Conservation (phyloP, 2,329 filamentous ascomycete genomes). For the Cladophialophora yegresii region DNA sequence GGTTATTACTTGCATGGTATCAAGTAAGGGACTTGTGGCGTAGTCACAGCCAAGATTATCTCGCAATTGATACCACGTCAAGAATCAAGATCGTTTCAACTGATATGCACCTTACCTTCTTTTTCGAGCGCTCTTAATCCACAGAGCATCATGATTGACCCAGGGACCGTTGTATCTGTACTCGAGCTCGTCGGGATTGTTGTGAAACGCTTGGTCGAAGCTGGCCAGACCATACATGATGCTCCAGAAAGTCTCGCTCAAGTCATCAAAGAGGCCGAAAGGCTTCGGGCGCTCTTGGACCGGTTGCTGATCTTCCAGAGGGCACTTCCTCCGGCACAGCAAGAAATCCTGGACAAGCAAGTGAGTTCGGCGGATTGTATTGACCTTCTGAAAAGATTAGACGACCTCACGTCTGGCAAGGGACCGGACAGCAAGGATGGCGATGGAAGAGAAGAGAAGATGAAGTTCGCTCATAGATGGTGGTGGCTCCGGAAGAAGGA, state of each 20-base stretch:
- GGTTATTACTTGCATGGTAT: no score
- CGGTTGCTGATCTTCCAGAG: not conserved
- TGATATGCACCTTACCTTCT: not conserved
- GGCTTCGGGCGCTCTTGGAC: not conserved
- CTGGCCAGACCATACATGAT: not conserved
- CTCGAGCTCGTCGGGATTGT: not conserved
- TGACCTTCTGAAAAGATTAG: not conserved
- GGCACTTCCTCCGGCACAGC: not conserved
- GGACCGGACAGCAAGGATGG: not conserved
- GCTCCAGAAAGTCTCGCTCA: not conserved
- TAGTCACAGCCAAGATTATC: no score
- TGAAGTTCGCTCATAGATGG: constrained; percentile 10
- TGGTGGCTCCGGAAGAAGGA: constrained; percentile 12
- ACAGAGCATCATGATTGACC: not conserved
- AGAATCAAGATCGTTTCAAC: not conserved
- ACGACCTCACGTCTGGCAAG: not conserved
- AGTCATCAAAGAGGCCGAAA: not conserved
- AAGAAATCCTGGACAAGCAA: not conserved
- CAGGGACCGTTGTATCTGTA: not conserved
- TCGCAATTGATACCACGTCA: not conserved
- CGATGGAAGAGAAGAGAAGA: not conserved
- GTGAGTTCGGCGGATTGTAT: not conserved
- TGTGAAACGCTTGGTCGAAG: not conserved
- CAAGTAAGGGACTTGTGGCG: no score
- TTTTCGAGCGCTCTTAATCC: not conserved